Evolutionary conservation across 306 rosid genomes (phyloP).

Genomic region (Cicer chorassanicum): DNA sequence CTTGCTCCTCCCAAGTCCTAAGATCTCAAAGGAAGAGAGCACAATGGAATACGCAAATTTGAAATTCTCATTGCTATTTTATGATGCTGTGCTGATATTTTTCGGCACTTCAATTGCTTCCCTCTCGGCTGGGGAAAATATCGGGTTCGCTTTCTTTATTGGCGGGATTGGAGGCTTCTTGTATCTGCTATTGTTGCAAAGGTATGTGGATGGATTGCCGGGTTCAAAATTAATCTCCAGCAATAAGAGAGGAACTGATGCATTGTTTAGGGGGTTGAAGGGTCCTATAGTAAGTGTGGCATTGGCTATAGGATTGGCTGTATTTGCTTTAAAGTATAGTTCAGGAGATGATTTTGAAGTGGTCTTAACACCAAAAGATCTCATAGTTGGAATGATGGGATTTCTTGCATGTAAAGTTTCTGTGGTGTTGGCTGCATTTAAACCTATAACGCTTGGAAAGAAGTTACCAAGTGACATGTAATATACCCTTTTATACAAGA

Average conservation of each 20-base stretch:
- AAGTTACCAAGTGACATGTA: constrained; percentile 56
- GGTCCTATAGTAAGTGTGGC: constrained; percentile 65
- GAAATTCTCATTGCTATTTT: constrained; percentile 81
- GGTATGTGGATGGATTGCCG: constrained; percentile 84
- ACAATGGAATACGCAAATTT: constrained; percentile 79
- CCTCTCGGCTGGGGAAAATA: constrained; percentile 60
- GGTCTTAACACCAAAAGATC: constrained; percentile 62
- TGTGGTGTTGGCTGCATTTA: constrained; percentile 81
- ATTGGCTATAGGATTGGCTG: constrained; percentile 57
- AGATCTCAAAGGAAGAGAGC: constrained; percentile 69
- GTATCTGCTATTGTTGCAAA: constrained; percentile 82
- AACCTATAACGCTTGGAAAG: constrained; percentile 57
- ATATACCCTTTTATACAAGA: neutral
- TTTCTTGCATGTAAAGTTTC: constrained; percentile 82
- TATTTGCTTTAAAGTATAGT: constrained; percentile 56
- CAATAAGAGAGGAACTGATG: constrained; percentile 41
- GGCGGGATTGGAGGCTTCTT: constrained; percentile 87
- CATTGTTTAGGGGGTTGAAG: constrained; percentile 53
- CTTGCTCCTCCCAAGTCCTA: constrained; percentile 28
- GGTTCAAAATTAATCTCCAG: constrained; percentile 53
- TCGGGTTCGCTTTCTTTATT: constrained; percentile 65
- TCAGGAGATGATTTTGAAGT: constrained; percentile 63
- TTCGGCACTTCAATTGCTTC: constrained; percentile 64
- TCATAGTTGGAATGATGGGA: constrained; percentile 78
- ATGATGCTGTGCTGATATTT: constrained; percentile 69